Evolutionary conservation across 2,329 filamentous ascomycete species (phyloP).

Genomic region (Neofusicoccum cordaticola): DNA sequence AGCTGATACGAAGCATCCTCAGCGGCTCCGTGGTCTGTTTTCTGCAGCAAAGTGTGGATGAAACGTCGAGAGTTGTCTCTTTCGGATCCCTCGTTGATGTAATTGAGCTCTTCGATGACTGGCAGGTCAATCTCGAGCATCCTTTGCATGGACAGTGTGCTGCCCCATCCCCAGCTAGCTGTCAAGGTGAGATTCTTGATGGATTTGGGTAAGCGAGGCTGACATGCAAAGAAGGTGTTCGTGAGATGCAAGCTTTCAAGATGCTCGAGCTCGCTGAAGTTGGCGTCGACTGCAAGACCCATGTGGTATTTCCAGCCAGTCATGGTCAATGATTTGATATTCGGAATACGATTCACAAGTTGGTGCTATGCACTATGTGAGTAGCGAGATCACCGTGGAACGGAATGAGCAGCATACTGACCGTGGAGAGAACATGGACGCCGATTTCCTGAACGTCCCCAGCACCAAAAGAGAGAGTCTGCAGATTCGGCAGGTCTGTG

Average conservation of each 20-base stretch:
- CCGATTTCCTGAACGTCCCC: background rate
- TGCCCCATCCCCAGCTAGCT: constrained; percentile 1
- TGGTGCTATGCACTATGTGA: background rate
- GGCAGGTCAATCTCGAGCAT: constrained; percentile 1
- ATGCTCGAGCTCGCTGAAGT: background rate
- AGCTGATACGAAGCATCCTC: background rate
- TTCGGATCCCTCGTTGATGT: constrained; percentile 6
- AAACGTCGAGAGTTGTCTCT: background rate
- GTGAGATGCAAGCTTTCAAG: background rate
- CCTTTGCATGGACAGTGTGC: background rate
- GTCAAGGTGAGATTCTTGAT: background rate
- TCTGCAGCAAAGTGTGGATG: background rate
- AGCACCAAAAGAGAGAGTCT: constrained; percentile 22
- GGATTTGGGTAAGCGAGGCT: constrained; percentile 1
- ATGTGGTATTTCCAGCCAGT: constrained; percentile 8
- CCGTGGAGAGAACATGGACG: background rate
- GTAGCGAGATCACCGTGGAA: background rate
- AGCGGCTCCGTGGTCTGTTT: background rate
- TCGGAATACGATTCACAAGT: constrained; percentile 21
- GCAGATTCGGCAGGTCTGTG: constrained; percentile 26
- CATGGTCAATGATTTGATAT: constrained; percentile 21
- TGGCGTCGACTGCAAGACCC: background rate
- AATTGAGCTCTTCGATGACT: background rate
- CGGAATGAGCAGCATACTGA: background rate
- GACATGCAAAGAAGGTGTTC: background rate